Base-by-base conservation (phyloP, 305 asterid genomes). In the Fraxinus albicans region DNA sequence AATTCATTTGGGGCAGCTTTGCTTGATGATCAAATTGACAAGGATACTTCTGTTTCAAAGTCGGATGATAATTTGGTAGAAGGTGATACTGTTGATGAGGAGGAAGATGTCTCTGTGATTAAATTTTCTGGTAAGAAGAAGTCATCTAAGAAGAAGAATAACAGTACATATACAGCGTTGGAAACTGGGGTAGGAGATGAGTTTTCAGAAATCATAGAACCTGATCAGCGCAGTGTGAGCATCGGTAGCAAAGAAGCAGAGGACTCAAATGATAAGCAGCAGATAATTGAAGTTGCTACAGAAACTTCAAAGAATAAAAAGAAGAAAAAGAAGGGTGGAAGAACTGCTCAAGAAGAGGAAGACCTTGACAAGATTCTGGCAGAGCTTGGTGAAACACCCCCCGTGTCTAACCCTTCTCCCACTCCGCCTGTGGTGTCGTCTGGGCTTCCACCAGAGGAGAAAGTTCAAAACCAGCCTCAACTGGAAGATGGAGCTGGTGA, bases 101-200 rank as follows among this genome's bases (percentile, higher is more conserved):
- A 85, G 76, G 97, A 90, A 33, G 94, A 92, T 80, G 82, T 67
- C 7, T 77, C 88, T 4, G 87, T 34, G 10, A 75, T 91, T 85
- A 83, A 81, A 79, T 94, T 96, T 83, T 89, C 98, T 47, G 98
- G 99, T 36, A 96, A 96, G 84, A 95, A 96, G 92, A 96, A 95
- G 85, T 87, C 98, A 3, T 90, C 94, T 73, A 92, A 89, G 86
- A 92, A 92, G 93, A 92, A 90, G 90, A 90, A 81, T 86, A 79
- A 58, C 25, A 80, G 55, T 88, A 87, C 83, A 21, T 83, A 83
- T 77, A 73, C 83, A 83, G 86, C 88, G 9, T 60, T 72, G 65
- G 96, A 85, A 44, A 50, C 67, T 79, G 91, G 82, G 42, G 81
- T 69, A 31, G 83, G 65, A 15, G 90, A 89, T 77, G 76, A 81